Conservation (phyloP, 2,329 filamentous ascomycete genomes). For the Dactylellina drechsleri region DNA sequence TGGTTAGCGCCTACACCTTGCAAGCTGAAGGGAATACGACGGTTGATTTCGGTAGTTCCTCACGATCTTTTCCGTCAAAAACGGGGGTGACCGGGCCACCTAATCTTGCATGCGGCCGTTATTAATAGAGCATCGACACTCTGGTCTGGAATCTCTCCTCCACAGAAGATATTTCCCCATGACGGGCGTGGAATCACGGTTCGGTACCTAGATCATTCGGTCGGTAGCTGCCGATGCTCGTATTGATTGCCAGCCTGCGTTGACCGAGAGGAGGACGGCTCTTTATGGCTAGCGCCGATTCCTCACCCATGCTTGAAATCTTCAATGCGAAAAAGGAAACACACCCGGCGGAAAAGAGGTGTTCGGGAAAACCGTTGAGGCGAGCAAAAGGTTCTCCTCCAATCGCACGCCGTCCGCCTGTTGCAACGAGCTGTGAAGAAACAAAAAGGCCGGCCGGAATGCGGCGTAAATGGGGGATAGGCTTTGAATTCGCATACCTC, state of each 20-base stretch:
- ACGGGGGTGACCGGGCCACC: conserved; percentile 1
- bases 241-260: background rate
- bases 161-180: background rate
- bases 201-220: conserved; percentile 32
- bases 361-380: conserved; percentile 51
- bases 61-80: conserved; percentile 4
- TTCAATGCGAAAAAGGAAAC: conserved; percentile 47
- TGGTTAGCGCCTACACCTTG: too few relatives aligned
- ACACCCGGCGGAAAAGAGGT: conserved; percentile 51
- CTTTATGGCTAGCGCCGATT: conserved; percentile 46
- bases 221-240: conserved; percentile 40
- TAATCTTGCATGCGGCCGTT: background rate
- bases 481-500: background rate
- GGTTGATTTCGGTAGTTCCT: conserved; percentile 5
- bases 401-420: conserved; percentile 10
- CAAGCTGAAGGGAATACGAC: background rate
- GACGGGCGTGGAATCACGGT: conserved; percentile 12
- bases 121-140: background rate
- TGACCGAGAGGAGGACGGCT: conserved; percentile 5
- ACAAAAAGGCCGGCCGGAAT: conserved; percentile 41
- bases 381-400: conserved; percentile 24
- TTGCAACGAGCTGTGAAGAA: conserved; percentile 26
- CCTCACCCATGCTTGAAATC: conserved; percentile 43
- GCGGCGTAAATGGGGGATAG: conserved; percentile 34
- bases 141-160: background rate